Conservation (phyloP, 2,329 filamentous ascomycete genomes). For the Pseudogymnoascus sp. region DNA sequence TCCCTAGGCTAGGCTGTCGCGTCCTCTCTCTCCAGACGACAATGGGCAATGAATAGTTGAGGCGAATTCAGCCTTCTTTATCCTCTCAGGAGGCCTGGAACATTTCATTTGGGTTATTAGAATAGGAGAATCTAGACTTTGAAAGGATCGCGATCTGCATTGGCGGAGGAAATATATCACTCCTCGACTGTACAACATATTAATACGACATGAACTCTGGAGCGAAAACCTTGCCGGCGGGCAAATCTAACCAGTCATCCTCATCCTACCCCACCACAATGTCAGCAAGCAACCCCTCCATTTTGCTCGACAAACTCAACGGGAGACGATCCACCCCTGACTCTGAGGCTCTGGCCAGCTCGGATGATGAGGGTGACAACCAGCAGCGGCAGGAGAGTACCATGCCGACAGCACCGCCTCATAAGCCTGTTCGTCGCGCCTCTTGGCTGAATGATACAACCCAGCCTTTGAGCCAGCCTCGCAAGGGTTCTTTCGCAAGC, state of each 20-base stretch:
- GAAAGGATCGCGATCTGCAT: not conserved
- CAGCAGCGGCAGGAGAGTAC: slow-evolving; percentile 45
- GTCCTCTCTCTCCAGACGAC: slow-evolving; percentile 18
- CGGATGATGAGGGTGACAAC: slow-evolving; percentile 81
- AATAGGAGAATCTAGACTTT: slow-evolving; percentile 9
- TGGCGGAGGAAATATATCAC: not conserved
- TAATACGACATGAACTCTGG: slow-evolving; percentile 11
- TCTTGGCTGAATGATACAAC: slow-evolving; percentile 83
- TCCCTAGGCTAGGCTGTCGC: slow-evolving; percentile 1
- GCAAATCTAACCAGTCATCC: slow-evolving; percentile 44
- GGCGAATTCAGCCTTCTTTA: slow-evolving; percentile 25
- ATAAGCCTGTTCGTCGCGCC: slow-evolving; percentile 62
- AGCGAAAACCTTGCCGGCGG: slow-evolving; percentile 35
- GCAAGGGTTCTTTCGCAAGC: slow-evolving; percentile 72
- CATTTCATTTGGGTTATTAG: slow-evolving; percentile 7
- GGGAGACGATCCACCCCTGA: slow-evolving; percentile 83
- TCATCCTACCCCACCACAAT: slow-evolving; percentile 37
- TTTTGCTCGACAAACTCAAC: slow-evolving; percentile 69
- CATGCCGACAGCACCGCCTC: slow-evolving; percentile 43
- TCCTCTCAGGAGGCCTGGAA: not conserved
- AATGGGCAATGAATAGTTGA: slow-evolving; percentile 28
- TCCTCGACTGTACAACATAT: slow-evolving; percentile 5
- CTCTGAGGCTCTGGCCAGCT: slow-evolving; percentile 87
- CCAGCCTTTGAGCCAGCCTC: slow-evolving; percentile 53
- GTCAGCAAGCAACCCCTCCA: slow-evolving; percentile 54